A percentile compares a stretch with the other conserved stretches of the same genome.
Evolutionary conservation across 306 rosid genomes (phyloP).

Genomic region (Cucumis cinereus): DNA sequence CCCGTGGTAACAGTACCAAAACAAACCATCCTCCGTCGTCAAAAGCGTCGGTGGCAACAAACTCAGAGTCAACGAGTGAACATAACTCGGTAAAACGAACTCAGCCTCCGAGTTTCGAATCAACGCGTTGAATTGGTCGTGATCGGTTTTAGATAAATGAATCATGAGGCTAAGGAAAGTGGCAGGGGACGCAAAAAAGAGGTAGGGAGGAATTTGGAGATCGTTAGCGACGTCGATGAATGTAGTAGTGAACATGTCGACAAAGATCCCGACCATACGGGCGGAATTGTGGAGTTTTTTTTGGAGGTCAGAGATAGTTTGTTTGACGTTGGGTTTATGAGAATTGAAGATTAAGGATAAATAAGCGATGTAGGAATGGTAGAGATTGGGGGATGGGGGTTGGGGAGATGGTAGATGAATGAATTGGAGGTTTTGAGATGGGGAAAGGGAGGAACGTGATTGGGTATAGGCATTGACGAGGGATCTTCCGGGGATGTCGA

Average conservation of each 20-base stretch:
- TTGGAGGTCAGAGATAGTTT: not conserved
- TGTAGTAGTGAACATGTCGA: conserved; percentile 1
- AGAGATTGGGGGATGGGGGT: not conserved
- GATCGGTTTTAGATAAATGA: not conserved
- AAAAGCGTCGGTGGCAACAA: not conserved
- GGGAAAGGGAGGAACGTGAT: not conserved
- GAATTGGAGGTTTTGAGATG: not conserved
- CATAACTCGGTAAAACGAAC: not conserved
- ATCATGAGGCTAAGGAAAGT: conserved; percentile 1
- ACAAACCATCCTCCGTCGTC: not conserved
- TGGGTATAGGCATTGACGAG: not conserved
- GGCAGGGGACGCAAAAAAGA: not conserved
- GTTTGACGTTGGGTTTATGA: not conserved
- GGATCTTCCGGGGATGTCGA: conserved; percentile 3
- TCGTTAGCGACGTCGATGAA: not conserved
- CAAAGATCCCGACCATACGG: not conserved
- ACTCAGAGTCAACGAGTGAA: not conserved
- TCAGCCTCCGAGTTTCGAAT: not conserved
- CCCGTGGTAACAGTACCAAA: not conserved
- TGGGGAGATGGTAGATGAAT: not conserved
- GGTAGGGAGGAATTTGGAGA: not conserved
- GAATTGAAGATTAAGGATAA: not conserved
- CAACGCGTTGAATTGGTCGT: not conserved
- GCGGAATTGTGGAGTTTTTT: not conserved
- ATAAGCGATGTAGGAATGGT: not conserved